Evolutionary conservation across 768 basidiomycete genomes (phyloP).

Genomic region (Amyloporia xantha): DNA sequence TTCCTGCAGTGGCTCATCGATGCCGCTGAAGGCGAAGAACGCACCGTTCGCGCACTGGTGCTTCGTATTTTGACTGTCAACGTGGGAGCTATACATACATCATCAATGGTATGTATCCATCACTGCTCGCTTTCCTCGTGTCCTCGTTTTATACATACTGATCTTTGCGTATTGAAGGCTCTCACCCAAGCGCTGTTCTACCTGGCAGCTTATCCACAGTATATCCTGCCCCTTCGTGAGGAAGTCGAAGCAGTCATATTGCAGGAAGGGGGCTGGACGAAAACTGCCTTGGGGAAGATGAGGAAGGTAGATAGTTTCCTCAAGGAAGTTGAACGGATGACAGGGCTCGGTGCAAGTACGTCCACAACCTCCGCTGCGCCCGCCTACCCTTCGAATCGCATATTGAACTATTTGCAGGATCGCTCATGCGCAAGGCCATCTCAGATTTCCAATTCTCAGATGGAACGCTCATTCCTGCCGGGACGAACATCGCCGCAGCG

Average conservation of each 20-base stretch:
- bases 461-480: constrained; percentile 18
- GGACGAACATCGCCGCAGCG: constrained; percentile 13
- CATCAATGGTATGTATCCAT: constrained; percentile 14
- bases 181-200: constrained; percentile 23
- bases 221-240: constrained; percentile 22
- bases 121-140: not conserved
- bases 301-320: constrained; percentile 28
- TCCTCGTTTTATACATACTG: not conserved
- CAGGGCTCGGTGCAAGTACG: not conserved
- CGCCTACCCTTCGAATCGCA: not conserved
- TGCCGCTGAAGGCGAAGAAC: constrained; percentile 19
- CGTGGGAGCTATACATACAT: constrained; percentile 27
- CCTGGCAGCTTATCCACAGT: constrained; percentile 24
- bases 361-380: not conserved
- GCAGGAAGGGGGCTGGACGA: constrained; percentile 26
- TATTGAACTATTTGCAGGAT: not conserved
- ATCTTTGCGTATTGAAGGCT: constrained; percentile 9
- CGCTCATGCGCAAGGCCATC: constrained; percentile 6
- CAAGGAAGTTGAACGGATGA: constrained; percentile 20
- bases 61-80: constrained; percentile 22
- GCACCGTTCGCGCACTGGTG: constrained; percentile 21
- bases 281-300: constrained; percentile 22
- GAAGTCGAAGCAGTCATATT: constrained; percentile 24
- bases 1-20: constrained; percentile 36
- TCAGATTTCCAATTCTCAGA: constrained; percentile 14